A percentile compares a stretch with the other conserved stretches of the same genome.
Conservation (phyloP, 768 basidiomycete species). For the Suillus sp. region DNA sequence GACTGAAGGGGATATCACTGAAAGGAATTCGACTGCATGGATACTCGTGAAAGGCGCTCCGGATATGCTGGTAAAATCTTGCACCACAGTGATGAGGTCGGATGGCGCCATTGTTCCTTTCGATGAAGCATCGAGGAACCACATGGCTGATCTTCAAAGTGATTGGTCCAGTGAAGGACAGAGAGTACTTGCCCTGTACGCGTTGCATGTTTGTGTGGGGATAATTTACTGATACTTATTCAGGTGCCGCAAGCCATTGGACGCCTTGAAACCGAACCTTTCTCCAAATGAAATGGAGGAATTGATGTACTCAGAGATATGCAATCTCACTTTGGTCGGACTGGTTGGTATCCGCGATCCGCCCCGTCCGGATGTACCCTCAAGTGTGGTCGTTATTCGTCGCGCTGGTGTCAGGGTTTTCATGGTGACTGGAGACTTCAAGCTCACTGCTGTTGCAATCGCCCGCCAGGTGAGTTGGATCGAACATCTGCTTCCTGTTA, state of each 20-base stretch:
- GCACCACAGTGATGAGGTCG: slow-evolving; percentile 35
- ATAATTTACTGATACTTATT: slow-evolving; percentile 6
- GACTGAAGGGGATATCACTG: slow-evolving; percentile 13
- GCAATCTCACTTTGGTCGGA: slow-evolving; percentile 49
- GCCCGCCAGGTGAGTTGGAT: slow-evolving; percentile 43
- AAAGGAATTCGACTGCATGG: slow-evolving; percentile 24
- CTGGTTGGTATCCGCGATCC: slow-evolving; percentile 59
- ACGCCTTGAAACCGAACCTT: slow-evolving; percentile 28
- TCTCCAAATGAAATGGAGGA: slow-evolving; percentile 36
- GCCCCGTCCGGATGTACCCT: slow-evolving; percentile 50
- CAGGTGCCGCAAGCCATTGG: slow-evolving; percentile 35
- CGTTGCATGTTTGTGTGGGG: neutral
- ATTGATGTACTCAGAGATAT: slow-evolving; percentile 40
- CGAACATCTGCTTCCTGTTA: neutral
- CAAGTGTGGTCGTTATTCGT: slow-evolving; percentile 47
- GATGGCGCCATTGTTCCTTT: slow-evolving; percentile 39
- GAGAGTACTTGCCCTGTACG: slow-evolving; percentile 51
- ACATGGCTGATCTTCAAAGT: slow-evolving; percentile 35
- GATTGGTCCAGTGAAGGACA: slow-evolving; percentile 51
- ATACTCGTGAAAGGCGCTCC: slow-evolving; percentile 63
- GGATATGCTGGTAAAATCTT: slow-evolving; percentile 49
- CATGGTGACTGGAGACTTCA: slow-evolving; percentile 62
- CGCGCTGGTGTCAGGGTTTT: slow-evolving; percentile 54
- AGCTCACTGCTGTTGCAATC: slow-evolving; percentile 54
- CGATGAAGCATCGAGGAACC: slow-evolving; percentile 22